Evolutionary conservation across 164 flowering plant species (phyloP), one percentile per base, ranked within the genome.

Genomic region (Warburgia ugandensis): DNA sequence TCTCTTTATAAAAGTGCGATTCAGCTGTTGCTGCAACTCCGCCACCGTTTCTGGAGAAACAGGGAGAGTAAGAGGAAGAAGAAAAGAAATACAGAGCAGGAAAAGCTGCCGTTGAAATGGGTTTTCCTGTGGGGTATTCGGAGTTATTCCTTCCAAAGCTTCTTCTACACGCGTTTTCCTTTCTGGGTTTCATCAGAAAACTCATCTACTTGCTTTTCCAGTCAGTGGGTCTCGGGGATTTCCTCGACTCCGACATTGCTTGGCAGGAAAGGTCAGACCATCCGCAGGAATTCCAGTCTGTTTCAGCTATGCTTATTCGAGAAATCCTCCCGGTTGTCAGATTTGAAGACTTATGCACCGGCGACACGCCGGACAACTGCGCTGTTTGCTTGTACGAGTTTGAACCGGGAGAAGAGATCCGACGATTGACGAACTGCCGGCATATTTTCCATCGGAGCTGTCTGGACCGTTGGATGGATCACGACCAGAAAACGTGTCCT

Each of bases 391-490:
- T 86, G 32, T 80, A 75, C 62, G 95, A 84, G 62, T 77, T 89
- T 43, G 72, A 74, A 51, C 79, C 59, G 0, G 62, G 54, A 10
- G 85, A 79, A n/a, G 92, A 83, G 69, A 75, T 86, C 76, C 61
- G 95, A 59, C 64, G 78, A 67, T 58, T 86, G 67, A 60, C 64
- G 48, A 84, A 84, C 56, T 90, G 97, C 55, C 57, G 64, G 35
- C 97, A 90, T 67, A 72, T 90, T 26, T 90, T 86, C 59, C 95
- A 90, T 54, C 61, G 80, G 68, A 42, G 59, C 42, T 90, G 97
- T 61, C 45, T 90, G 31, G 95, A 90, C 70, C 78, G 83, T 39
- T 90, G 97, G 95, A 75, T 90, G 85, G 91, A 84, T 50, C 83
- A 79, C 48, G 92, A 79, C 59, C 86, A 80, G 73, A 72, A 66